phyloP scores from a whole-genome alignment of 768 basidiomycete genomes.

The Rhizopogon salebrosus region DNA sequence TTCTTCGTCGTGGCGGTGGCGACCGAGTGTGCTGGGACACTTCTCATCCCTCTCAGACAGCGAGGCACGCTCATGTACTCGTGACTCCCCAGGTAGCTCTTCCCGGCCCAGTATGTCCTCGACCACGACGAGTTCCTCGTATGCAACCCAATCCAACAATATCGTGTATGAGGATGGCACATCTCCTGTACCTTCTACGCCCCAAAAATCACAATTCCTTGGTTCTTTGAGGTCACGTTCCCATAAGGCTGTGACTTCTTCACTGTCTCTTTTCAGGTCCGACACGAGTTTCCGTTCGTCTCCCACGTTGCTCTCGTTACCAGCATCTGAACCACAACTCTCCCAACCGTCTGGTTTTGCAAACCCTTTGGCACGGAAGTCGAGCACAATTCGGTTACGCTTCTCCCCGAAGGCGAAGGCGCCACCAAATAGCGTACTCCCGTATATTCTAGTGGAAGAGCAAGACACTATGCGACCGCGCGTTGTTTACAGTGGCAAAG shows the following conservation, averaged over 20 bases:
- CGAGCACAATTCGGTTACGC: constrained; percentile 27
- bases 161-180: constrained; percentile 35
- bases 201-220: constrained; percentile 30
- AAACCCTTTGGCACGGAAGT: constrained; percentile 24
- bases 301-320: constrained; percentile 34
- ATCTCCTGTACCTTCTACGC: constrained; percentile 32
- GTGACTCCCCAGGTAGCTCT: constrained; percentile 35
- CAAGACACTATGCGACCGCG: constrained; percentile 22
- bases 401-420: constrained; percentile 19
- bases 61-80: constrained; percentile 37
- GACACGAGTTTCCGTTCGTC: constrained; percentile 21
- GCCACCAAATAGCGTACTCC: constrained; percentile 7
- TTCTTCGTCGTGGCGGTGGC: constrained; percentile 43
- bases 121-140: constrained; percentile 47
- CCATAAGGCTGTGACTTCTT: constrained; percentile 18
- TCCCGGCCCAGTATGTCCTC: constrained; percentile 62
- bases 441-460: constrained; percentile 21
- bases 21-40: constrained; percentile 62
- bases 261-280: constrained; percentile 29
- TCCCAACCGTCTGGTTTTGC: constrained; percentile 29
- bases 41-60: constrained; percentile 48
- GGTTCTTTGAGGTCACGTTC: constrained; percentile 29
- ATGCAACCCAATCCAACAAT: constrained; percentile 30
- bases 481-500: constrained; percentile 23
- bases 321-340: constrained; percentile 34